A percentile compares a stretch with the other conserved stretches of the same genome.
phyloP scores from a whole-genome alignment of 129 eudicot species.

The Kitagawia praeruptora region DNA sequence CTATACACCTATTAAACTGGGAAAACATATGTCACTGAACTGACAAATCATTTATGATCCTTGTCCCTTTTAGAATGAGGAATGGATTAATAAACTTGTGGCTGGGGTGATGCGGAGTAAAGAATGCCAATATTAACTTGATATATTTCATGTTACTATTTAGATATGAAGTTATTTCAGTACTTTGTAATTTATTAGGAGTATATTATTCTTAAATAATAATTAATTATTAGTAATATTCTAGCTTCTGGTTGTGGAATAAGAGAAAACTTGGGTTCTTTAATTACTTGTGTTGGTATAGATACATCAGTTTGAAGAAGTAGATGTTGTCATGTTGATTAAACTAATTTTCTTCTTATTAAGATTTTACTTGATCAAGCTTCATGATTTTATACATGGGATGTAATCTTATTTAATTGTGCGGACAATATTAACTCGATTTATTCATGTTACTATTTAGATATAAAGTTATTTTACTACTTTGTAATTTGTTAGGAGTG shows the following conservation, averaged over 20 bases:
- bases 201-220: not conserved
- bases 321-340: not conserved
- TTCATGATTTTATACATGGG: not conserved
- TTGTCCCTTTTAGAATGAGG: not conserved
- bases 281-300: not conserved
- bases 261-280: not conserved
- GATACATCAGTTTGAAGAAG: too few species aligned
- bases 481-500: not conserved
- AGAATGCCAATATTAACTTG: not conserved
- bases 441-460: too few species aligned
- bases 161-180: not conserved
- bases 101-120: not conserved
- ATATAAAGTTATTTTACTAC: not conserved
- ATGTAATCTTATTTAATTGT: not conserved
- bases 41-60: too few species aligned
- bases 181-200: not conserved
- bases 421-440: not conserved
- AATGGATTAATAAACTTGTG: not conserved
- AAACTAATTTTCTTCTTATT: not conserved
- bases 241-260: not conserved
- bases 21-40: not conserved
- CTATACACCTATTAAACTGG: not conserved
- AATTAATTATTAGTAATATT: not conserved
- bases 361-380: not conserved
- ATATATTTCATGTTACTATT: too few species aligned